Evolutionary conservation across 345 rosid species (phyloP).

Genomic region (Arabis alpina): DNA sequence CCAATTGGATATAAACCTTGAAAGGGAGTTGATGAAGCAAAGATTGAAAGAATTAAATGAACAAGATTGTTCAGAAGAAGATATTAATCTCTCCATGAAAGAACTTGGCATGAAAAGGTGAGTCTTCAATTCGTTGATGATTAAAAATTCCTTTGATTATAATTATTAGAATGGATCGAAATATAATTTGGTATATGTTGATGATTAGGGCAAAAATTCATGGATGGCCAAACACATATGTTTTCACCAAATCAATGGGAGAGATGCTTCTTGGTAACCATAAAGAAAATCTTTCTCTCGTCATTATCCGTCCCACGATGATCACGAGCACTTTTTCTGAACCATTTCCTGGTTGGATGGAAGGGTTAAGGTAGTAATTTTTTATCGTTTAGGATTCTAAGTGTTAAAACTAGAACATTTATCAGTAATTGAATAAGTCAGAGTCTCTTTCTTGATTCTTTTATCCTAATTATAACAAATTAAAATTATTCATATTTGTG

Average conservation of each 20-base stretch:
- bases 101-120: slow-evolving; percentile 58
- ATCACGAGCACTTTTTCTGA: slow-evolving; percentile 64
- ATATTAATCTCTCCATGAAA: slow-evolving; percentile 48
- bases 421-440: neutral
- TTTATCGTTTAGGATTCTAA: neutral
- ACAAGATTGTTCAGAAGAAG: slow-evolving; percentile 39
- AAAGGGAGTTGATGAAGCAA: slow-evolving; percentile 45
- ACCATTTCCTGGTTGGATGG: slow-evolving; percentile 87
- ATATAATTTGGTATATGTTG: neutral
- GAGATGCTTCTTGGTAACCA: slow-evolving; percentile 63
- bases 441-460: neutral
- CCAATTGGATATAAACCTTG: slow-evolving; percentile 48
- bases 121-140: neutral
- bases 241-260: slow-evolving; percentile 89
- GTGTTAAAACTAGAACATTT: neutral
- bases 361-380: slow-evolving; percentile 64
- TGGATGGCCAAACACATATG: slow-evolving; percentile 88
- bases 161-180: neutral
- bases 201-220: slow-evolving; percentile 57
- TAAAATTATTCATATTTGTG: neutral
- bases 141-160: neutral
- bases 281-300: slow-evolving; percentile 60
- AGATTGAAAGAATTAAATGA: slow-evolving; percentile 44
- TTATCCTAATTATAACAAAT: neutral
- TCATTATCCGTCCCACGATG: slow-evolving; percentile 68